Evolutionary conservation across 2,329 filamentous ascomycete species (phyloP), one percentile per base, ranked within the genome.

Genomic region (Colletotrichum caudatum): DNA sequence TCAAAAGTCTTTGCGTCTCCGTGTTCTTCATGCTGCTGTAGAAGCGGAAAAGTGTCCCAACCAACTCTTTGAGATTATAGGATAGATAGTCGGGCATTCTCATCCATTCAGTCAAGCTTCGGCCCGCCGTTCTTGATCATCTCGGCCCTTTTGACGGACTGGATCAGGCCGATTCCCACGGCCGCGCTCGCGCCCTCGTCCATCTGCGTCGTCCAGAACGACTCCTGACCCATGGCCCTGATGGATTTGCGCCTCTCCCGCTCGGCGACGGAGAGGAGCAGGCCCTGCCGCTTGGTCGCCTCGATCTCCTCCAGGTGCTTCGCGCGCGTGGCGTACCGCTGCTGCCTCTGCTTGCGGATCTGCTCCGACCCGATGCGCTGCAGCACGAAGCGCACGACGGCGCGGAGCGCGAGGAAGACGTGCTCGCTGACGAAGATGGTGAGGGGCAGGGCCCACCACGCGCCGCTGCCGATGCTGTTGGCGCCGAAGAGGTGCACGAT

Each of bases 371-470:
- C 83, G 11, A 81, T 76, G 1, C 79, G 78, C 23, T 81, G 75
- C 8, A 85, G 80, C 0, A 80, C 65, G 37, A 78, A 81, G 18
- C 78, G 77, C 1, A 83, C 81, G 0, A 82, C 50, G 1, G 80
- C 76, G 0, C 91, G 88, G 0, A 92, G 82, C 8, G 90, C 80
- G 5, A 94, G 85, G 76, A 93, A 93, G 37, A 91, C 81, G 77
- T 94, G 93, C 78, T 94, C 92, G 68, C 90, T 89, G 78, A 93
- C 86, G 78, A 94, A 92, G 51, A 94, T 90, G 0, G 89, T 88
- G 33, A 94, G 84, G 12, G 94, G 86, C 0, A 94, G 83, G 0
- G 88, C 90, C 84, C 89, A 91, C 78, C 88, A 91, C 68, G 85
- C 87, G 73, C 92, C 87, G 81, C 73, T 84, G 78, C 66, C 87